These are phyloP conservation scores for Alectoria sarmentosa DNA, from an alignment of 495 filamentous ascomycete species.

Conservation along the genomic window DNA sequence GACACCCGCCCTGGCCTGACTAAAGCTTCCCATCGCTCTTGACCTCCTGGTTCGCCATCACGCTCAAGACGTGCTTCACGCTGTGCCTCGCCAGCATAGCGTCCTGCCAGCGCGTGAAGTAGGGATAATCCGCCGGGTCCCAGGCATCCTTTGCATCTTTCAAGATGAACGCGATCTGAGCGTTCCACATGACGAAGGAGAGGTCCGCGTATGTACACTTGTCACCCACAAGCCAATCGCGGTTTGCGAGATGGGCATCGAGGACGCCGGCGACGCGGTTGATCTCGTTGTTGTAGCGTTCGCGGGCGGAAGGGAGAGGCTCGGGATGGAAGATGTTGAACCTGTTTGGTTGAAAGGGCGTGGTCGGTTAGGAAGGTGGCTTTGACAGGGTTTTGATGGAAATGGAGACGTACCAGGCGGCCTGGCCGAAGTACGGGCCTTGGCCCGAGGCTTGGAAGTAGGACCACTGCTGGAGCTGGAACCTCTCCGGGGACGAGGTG, in stretches of 20 bases:
- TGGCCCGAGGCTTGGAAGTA: slow-evolving; percentile 38
- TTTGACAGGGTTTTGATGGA: not conserved
- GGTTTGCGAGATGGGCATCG: slow-evolving; percentile 32
- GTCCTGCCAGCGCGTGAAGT: not conserved
- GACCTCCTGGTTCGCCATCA: not conserved
- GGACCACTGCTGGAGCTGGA: slow-evolving; percentile 32
- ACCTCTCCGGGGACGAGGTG: slow-evolving; percentile 29
- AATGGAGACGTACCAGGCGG: slow-evolving; percentile 24
- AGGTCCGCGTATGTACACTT: slow-evolving; percentile 45
- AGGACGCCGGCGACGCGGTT: slow-evolving; percentile 42
- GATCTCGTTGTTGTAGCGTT: slow-evolving; percentile 43
- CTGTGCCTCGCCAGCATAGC: slow-evolving; percentile 9
- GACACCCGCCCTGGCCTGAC: no score
- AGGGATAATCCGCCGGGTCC: not conserved
- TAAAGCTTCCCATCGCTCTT: not conserved
- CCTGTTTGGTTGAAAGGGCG: slow-evolving; percentile 22
- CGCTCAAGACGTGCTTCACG: slow-evolving; percentile 1
- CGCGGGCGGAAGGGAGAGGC: slow-evolving; percentile 37
- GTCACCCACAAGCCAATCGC: slow-evolving; percentile 44
- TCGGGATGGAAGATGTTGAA: slow-evolving; percentile 41
- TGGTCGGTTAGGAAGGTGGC: not conserved
- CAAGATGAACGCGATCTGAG: not conserved
- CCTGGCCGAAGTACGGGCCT: slow-evolving; percentile 38
- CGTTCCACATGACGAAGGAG: slow-evolving; percentile 39
- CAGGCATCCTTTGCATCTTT: not conserved